Evolutionary conservation across 345 rosid genomes (phyloP).

Genomic region (Eucalyptus sp.): DNA sequence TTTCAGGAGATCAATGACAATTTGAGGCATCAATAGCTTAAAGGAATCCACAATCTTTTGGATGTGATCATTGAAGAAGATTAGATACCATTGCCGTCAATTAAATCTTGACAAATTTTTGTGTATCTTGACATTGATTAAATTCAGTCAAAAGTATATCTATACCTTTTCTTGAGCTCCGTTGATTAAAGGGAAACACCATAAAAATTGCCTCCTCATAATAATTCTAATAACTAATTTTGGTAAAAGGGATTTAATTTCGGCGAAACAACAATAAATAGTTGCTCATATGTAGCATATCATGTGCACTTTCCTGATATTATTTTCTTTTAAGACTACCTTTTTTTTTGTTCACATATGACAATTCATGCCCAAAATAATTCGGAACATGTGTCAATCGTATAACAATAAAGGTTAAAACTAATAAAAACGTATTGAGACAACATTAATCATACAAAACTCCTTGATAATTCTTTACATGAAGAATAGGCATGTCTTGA

Average conservation of each 20-base stretch:
- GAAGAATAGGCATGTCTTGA: background rate
- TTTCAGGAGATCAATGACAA: accelerated
- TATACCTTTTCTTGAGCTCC: accelerated
- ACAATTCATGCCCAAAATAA: too few species aligned
- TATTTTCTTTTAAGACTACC: background rate
- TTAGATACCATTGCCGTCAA: background rate
- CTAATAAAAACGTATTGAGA: background rate
- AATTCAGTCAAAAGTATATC: background rate
- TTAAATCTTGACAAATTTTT: background rate
- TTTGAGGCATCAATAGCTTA: background rate
- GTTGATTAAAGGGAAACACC: background rate
- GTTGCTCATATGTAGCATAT: background rate
- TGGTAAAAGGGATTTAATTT: background rate
- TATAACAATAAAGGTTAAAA: background rate
- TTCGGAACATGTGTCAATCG: background rate
- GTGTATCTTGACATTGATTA: background rate
- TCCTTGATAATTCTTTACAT: too few species aligned
- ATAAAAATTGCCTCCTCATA: background rate
- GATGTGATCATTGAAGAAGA: accelerated
- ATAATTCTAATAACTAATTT: too few species aligned
- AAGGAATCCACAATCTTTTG: too few species aligned
- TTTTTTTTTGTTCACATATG: background rate
- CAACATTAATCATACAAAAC: background rate
- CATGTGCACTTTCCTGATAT: background rate
- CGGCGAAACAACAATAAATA: background rate